A percentile compares a stretch with the other conserved stretches of the same genome.
Evolutionary conservation across 495 filamentous ascomycete species (phyloP).

Genomic region (Lindgomyces ingoldianus): DNA sequence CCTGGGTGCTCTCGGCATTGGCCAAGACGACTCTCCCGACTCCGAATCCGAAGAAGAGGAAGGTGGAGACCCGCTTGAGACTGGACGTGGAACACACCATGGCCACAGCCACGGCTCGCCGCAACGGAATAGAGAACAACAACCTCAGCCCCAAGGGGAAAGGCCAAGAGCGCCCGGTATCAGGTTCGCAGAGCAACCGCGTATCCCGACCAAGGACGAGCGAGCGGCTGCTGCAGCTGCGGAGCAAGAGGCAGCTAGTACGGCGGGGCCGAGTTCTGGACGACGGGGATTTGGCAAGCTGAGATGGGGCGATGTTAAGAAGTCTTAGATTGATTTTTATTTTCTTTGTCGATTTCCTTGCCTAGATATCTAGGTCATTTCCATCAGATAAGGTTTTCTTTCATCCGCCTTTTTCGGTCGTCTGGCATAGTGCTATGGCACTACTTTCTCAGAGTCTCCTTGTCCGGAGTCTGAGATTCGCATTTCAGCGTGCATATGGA

Average conservation of each 20-base stretch:
- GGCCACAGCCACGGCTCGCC: background rate
- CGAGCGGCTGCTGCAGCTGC: constrained; percentile 64
- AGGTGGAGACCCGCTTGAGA: constrained; percentile 37
- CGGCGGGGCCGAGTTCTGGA: constrained; percentile 64
- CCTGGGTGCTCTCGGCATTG: constrained; percentile 78
- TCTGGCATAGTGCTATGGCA: no score
- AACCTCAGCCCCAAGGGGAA: background rate
- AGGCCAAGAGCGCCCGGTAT: constrained; percentile 46
- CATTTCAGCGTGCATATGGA: background rate
- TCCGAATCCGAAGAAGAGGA: constrained; percentile 61
- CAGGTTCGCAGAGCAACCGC: constrained; percentile 51
- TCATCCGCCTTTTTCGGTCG: no score
- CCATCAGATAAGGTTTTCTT: no score
- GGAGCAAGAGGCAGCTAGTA: constrained; percentile 74
- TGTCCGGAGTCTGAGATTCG: no score
- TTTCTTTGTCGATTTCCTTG: no score
- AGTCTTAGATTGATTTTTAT: background rate
- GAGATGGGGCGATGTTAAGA: constrained; percentile 42
- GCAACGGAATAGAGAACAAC: constrained; percentile 30
- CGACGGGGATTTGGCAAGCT: constrained; percentile 55
- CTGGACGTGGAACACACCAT: constrained; percentile 28
- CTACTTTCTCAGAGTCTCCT: no score
- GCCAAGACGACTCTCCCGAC: constrained; percentile 48
- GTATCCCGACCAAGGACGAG: constrained; percentile 30
- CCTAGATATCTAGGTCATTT: no score